Evolutionary conservation across 495 filamentous ascomycete species (phyloP).

Genomic region (Annulohypoxylon stygium): DNA sequence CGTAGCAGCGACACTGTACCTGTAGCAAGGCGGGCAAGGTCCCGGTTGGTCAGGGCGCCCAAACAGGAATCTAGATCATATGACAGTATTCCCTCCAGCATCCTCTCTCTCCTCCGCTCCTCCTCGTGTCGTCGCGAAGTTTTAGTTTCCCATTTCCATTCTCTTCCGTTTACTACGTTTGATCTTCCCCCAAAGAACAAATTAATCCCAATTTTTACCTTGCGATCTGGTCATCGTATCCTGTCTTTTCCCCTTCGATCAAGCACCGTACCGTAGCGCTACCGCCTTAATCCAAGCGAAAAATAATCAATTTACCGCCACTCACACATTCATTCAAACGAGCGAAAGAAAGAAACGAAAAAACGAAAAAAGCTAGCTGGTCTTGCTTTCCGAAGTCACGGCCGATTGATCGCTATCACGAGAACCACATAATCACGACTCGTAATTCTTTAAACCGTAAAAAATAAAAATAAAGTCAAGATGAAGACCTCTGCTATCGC

Average conservation of each 20-base stretch:
- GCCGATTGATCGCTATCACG: background rate
- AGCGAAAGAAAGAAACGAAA: conserved; percentile 3
- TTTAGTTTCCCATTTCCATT: conserved; percentile 23
- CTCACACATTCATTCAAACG: conserved; percentile 1
- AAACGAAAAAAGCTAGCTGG: conserved; percentile 26
- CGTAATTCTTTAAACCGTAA: conserved; percentile 1
- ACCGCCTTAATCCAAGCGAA: background rate
- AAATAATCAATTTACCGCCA: background rate
- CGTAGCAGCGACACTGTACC: conserved; percentile 33
- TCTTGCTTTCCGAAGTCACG: conserved; percentile 9
- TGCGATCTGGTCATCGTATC: conserved; percentile 44
- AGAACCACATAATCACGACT: background rate
- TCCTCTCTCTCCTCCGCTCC: conserved; percentile 9
- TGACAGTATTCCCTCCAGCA: conserved; percentile 12
- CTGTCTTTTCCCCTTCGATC: conserved; percentile 17
- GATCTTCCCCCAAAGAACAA: background rate
- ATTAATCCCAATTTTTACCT: conserved; percentile 14
- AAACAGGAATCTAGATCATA: conserved; percentile 33
- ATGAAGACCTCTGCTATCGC: conserved; percentile 56
- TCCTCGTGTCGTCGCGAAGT: conserved; percentile 25
- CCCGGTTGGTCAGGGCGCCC: background rate
- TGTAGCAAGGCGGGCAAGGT: conserved; percentile 1
- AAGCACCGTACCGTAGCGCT: background rate
- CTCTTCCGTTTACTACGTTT: conserved; percentile 5
- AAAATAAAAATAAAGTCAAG: conserved; percentile 23